Evolutionary conservation across 768 basidiomycete species (phyloP), one percentile per base, ranked within the genome.

Genomic region (Phaeotremella skinneri): DNA sequence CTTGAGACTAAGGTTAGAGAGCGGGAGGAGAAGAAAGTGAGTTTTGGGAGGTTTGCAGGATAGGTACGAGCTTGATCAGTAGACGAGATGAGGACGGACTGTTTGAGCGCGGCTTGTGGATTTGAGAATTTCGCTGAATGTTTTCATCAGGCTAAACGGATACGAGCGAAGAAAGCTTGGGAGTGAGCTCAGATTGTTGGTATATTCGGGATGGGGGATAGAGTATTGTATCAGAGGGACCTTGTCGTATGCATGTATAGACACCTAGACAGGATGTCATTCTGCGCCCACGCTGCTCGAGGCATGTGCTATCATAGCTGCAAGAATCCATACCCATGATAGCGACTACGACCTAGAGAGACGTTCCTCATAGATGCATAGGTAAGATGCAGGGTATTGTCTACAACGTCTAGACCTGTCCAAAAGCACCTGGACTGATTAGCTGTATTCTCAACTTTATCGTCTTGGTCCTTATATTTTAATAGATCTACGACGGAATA

Each of bases 161-260:
- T 68, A 47, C 37, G 68, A 60, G 71, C 71, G 2, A 73, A 73
- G 61, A 66, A 70, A 32, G 71, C 71, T 54, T 73, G 71, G 71
- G 71, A 73, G 49, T 71, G 47, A 61, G n/a, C 29, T 5, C 13
- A 31, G 9, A 31, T 26, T 51, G 23, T 51, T 23, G 49, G 29
- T n/a, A n/a, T n/a, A n/a, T n/a, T n/a, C n/a, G n/a, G n/a, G n/a
- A n/a, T n/a, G n/a, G n/a, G n/a, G n/a, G n/a, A n/a, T n/a, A n/a
- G n/a, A n/a, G n/a, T n/a, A n/a, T n/a, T n/a, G n/a, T n/a, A n/a
- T n/a, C n/a, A n/a, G n/a, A n/a, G n/a, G n/a, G n/a, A n/a, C n/a
- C n/a, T n/a, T n/a, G n/a, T n/a, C n/a, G n/a, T n/a, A n/a, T n/a
- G n/a, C n/a, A n/a, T n/a, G n/a, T n/a, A n/a, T n/a, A n/a, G n/a